Base-by-base conservation (phyloP, 2,329 filamentous ascomycete genomes). In the Penicillium expansum region DNA sequence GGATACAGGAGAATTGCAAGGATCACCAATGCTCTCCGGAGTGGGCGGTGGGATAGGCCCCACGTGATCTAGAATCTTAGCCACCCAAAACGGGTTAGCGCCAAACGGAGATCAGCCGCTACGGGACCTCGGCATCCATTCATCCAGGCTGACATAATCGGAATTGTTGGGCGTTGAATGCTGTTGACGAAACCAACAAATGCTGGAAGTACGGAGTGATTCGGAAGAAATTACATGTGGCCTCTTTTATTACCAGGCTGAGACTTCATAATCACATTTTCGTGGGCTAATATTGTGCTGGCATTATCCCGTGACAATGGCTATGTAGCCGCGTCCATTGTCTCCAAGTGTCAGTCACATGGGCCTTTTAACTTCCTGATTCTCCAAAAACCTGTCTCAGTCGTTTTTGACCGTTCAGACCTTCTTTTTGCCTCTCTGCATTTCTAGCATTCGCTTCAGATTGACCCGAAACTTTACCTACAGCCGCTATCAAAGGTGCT, bases 301-400 rank as follows among this genome's bases (percentile, higher is more conserved):
- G 39, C 24, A 37, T 22, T 30, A 37, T 44, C 39, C 50, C 50
- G 58, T 58, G 48, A 55, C 51, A 53, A 49, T 57, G 55, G 48
- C 57, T 38, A 56, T 64, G 52, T 60, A 59, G 57, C 50, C 55
- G 60, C 44, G 10, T 32, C 18, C 18, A 45, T 57, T 58, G 58
- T 65, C 56, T 56, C 63, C 56, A 35, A 66, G 54, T 68, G 69
- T 73, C 71, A 73, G 70, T 73, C 71, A 73, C 70, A 73, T 73
- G 71, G 66, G 68, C 63, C 66, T 60, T 67, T 70, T 59, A 57
- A 63, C 58, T 63, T 67, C 38, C 63, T 60, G 62, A 65, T 55
- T 62, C 59, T 58, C 56, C 61, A 55, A 44, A 51, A 54, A 52
- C 62, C 42, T 58, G 50, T 56, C 54, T 56, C 48, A 56, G 16